Conservation (phyloP, 2,329 filamentous ascomycete species). For the Moelleriella libera region DNA sequence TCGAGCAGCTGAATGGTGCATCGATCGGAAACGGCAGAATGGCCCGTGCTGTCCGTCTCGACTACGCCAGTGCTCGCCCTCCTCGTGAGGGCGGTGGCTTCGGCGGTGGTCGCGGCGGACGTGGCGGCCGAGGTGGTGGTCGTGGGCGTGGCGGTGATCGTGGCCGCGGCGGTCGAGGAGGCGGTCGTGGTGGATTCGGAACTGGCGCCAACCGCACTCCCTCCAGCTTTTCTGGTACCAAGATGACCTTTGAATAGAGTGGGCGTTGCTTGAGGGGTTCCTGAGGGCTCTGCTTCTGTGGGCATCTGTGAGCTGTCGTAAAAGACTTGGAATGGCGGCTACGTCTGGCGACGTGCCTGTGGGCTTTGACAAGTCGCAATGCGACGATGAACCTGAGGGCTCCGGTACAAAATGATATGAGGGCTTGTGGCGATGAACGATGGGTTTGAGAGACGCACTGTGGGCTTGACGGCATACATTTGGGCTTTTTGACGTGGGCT, state of each 20-base stretch:
- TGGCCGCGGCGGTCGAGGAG: constrained; percentile 35
- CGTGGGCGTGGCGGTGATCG: constrained; percentile 29
- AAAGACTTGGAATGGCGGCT: constrained; percentile 24
- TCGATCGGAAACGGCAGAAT: constrained; percentile 49
- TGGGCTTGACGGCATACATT: constrained; percentile 8
- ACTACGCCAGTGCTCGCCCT: constrained; percentile 60
- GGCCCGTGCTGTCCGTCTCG: constrained; percentile 65
- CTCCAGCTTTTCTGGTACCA: constrained; percentile 50
- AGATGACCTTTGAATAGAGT: constrained; percentile 52
- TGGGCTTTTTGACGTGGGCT: constrained; percentile 20
- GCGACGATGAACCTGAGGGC: constrained; percentile 42
- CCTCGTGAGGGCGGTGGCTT: constrained; percentile 40
- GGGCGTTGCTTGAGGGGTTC: constrained; percentile 18
- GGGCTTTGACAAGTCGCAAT: constrained; percentile 40
- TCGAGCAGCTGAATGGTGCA: constrained; percentile 55
- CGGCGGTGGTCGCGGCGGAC: constrained; percentile 36
- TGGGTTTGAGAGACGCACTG: constrained; percentile 1
- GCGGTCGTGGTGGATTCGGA: constrained; percentile 37
- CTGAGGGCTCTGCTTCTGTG: constrained; percentile 16
- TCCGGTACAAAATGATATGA: constrained; percentile 22
- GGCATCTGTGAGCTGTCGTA: constrained; percentile 42
- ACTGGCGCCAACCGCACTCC: constrained; percentile 30
- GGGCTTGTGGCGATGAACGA: constrained; percentile 19
- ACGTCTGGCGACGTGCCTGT: constrained; percentile 22
- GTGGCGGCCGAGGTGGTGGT: constrained; percentile 33